Conservation (phyloP, 2,329 filamentous ascomycete genomes). For the Laburnicola sp. region DNA sequence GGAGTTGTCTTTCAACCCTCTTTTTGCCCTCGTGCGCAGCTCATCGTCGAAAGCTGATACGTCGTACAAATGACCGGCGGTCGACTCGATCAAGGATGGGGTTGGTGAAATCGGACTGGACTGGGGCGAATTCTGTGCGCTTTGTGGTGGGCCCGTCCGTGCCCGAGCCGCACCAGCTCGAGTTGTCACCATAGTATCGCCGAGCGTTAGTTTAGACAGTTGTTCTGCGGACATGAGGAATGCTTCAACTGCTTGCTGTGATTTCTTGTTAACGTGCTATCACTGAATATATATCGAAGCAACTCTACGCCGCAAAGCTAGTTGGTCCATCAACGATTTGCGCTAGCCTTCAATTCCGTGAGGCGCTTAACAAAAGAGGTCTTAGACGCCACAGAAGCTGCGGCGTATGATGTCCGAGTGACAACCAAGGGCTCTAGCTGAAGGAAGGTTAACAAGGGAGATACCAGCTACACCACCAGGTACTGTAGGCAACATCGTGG, state of each 20-base stretch:
- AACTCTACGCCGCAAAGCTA: slow-evolving; percentile 36
- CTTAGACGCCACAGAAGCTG: slow-evolving; percentile 37
- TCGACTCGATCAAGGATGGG: slow-evolving; percentile 38
- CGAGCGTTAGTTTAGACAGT: slow-evolving; percentile 43
- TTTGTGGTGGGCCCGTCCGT: slow-evolving; percentile 20
- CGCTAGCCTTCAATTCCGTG: slow-evolving; percentile 28
- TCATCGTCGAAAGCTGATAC: slow-evolving; percentile 37
- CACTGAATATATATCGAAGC: slow-evolving; percentile 38
- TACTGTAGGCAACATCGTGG: slow-evolving; percentile 1
- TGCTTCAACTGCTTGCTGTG: slow-evolving; percentile 18
- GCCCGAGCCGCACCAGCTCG: slow-evolving; percentile 39
- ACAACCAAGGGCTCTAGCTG: slow-evolving; percentile 32
- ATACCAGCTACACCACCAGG: slow-evolving; percentile 23
- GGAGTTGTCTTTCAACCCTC: slow-evolving; percentile 37
- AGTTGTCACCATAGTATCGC: slow-evolving; percentile 45
- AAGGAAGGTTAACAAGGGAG: slow-evolving; percentile 19
- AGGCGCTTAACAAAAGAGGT: slow-evolving; percentile 36
- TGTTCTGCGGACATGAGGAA: slow-evolving; percentile 43
- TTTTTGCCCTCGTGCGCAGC: slow-evolving; percentile 35
- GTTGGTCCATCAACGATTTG: slow-evolving; percentile 27
- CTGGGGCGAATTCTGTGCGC: slow-evolving; percentile 16
- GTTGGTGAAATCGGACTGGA: slow-evolving; percentile 33
- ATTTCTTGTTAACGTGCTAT: slow-evolving; percentile 14
- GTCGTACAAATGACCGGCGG: slow-evolving; percentile 41
- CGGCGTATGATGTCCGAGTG: slow-evolving; percentile 33